Evolutionary conservation across 2,329 filamentous ascomycete species (phyloP).

Genomic region (Aspergillus quadrilineatus): DNA sequence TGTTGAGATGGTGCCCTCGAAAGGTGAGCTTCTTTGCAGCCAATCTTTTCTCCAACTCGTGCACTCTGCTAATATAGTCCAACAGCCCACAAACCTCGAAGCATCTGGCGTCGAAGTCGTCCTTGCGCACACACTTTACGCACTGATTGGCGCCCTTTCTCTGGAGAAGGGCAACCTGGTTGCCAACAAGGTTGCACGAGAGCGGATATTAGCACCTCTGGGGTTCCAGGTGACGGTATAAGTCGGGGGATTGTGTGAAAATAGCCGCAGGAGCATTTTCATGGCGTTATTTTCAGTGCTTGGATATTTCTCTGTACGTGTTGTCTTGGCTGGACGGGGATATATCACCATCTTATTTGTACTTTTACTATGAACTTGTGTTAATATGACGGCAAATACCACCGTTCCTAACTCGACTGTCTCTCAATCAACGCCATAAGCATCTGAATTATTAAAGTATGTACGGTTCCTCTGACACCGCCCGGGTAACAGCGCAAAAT

Average conservation of each 20-base stretch:
- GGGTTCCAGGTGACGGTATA: slow-evolving; percentile 37
- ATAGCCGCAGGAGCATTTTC: slow-evolving; percentile 36
- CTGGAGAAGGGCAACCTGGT: slow-evolving; percentile 80
- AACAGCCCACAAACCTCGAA: slow-evolving; percentile 64
- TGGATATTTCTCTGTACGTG: slow-evolving; percentile 24
- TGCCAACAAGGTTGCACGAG: slow-evolving; percentile 71
- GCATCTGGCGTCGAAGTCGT: slow-evolving; percentile 73
- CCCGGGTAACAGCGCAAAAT: slow-evolving; percentile 67
- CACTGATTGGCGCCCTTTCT: slow-evolving; percentile 85
- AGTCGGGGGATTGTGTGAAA: slow-evolving; percentile 22
- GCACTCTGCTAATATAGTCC: background rate
- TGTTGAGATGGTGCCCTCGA: slow-evolving; percentile 85
- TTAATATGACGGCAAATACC: slow-evolving; percentile 28
- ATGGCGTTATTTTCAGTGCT: slow-evolving; percentile 34
- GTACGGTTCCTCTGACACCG: slow-evolving; percentile 83
- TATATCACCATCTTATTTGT: slow-evolving; percentile 24
- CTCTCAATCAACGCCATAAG: background rate
- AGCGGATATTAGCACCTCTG: slow-evolving; percentile 66
- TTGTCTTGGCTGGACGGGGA: slow-evolving; percentile 21
- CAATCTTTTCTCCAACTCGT: slow-evolving; percentile 14
- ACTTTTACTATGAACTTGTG: slow-evolving; percentile 32
- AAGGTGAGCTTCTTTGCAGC: slow-evolving; percentile 57
- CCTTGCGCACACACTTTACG: slow-evolving; percentile 74
- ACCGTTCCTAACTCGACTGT: slow-evolving; percentile 4
- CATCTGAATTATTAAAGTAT: slow-evolving; percentile 40